Base-by-base conservation (phyloP, 2,329 filamentous ascomycete species). In the Laburnicola sp. region DNA sequence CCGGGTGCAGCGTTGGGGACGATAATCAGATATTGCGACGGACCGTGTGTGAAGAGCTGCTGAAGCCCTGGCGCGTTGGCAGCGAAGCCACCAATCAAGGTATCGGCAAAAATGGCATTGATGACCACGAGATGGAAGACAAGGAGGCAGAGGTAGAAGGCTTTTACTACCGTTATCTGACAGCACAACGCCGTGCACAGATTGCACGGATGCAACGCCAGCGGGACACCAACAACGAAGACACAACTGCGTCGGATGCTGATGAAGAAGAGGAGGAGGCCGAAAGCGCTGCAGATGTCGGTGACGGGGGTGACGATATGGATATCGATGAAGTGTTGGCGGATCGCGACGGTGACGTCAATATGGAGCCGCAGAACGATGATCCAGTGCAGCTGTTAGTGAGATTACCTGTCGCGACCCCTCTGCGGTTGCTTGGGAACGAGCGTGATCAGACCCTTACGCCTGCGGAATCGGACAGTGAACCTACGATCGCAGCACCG, bases 1-100 rank as follows among this genome's bases (percentile, higher is more conserved):
- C 91, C 6, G 91, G 91, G 27, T 97, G 92, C 72, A 88, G 85
- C 46, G 88, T 96, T 40, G 91, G 90, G 1, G 79, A 84, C 28
- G 91, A 99, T 65, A 83, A 86, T 55, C 80, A 89, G 53, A 85
- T 97, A 16, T 78, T 99, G 37, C 84, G 91, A 32, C 86, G 85
- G 45, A 85, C 88, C 5, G 84, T 99, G 34, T 99, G 94, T 66
- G 91, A 97, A 70, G 91, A 99, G 72, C 82, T 97, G 64, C 83
- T 99, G 54, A 88, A 86, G 60, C 83, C 88, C 1, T 99, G 94
- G 94, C 84, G 86, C 28, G 84, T 87, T 58, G 94, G 94, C 4
- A 97, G 94, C 67, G 82, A 84, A 49, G 94, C 88, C 5, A 86
- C 82, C 38, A 93, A 97, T 69, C 87, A 85, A 21, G 82, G 84